phyloP scores from a whole-genome alignment of 2,329 filamentous ascomycete genomes.

The Diaporthe citrichinensis region DNA sequence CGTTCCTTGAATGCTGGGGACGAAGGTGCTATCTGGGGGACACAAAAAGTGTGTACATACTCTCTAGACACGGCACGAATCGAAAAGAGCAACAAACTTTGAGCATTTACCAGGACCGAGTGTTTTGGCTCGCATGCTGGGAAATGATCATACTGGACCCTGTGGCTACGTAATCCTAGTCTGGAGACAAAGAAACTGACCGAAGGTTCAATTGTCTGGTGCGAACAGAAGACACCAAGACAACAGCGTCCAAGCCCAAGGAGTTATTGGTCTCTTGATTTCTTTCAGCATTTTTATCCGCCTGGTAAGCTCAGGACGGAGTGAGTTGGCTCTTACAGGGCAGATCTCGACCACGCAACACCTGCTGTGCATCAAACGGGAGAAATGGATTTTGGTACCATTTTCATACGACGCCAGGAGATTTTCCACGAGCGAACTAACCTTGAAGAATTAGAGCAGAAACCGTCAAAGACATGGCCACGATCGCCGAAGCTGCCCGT shows the following conservation, averaged over 20 bases:
- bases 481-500: neutral
- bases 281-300: neutral
- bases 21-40: neutral
- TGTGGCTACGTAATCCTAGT: neutral
- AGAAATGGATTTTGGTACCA: neutral
- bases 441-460: neutral
- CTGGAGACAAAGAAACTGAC: neutral
- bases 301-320: neutral
- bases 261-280: neutral
- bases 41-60: slow-evolving; percentile 28
- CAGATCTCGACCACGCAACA: neutral
- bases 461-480: neutral
- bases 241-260: neutral
- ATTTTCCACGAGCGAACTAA: neutral
- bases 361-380: neutral
- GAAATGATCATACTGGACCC: neutral
- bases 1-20: neutral
- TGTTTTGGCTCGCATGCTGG: neutral
- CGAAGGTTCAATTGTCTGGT: neutral
- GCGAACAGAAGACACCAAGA: neutral
- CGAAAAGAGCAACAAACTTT: neutral
- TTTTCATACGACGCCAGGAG: too few relatives aligned
- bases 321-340: neutral
- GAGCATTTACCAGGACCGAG: neutral
- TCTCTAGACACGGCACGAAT: slow-evolving; percentile 29